Conservation (phyloP, 495 filamentous ascomycete species). For the Penicillium paxilli region DNA sequence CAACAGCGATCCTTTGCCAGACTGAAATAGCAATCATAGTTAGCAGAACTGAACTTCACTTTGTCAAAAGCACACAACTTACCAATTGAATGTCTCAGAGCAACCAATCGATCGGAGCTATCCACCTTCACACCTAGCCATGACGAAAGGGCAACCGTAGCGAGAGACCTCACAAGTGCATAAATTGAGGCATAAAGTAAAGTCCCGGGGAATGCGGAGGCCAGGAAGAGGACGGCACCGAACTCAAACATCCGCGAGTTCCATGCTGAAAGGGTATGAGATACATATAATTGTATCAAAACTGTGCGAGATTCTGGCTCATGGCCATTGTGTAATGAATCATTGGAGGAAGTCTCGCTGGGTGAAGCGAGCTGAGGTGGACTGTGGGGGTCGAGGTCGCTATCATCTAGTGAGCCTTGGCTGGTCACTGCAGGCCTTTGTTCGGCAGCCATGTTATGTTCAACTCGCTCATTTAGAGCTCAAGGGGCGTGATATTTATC, state of each 20-base stretch:
- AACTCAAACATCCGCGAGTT: slow-evolving; percentile 71
- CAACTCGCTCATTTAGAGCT: neutral
- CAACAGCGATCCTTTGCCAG: slow-evolving; percentile 40
- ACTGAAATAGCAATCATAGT: slow-evolving; percentile 18
- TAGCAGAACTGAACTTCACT: neutral
- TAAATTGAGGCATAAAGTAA: slow-evolving; percentile 47
- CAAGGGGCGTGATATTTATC: no score
- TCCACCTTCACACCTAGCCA: slow-evolving; percentile 49
- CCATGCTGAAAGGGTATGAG: slow-evolving; percentile 69
- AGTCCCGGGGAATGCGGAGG: slow-evolving; percentile 55
- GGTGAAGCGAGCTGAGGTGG: neutral
- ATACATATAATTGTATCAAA: slow-evolving; percentile 47
- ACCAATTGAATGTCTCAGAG: slow-evolving; percentile 50
- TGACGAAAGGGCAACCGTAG: slow-evolving; percentile 32
- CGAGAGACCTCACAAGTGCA: slow-evolving; percentile 32
- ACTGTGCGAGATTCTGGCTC: slow-evolving; percentile 13
- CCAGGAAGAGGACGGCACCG: slow-evolving; percentile 62
- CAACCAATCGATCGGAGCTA: slow-evolving; percentile 45
- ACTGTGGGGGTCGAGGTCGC: neutral
- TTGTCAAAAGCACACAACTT: slow-evolving; percentile 22
- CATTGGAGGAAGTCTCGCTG: neutral
- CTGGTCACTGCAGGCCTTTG: neutral
- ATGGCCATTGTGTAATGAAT: neutral
- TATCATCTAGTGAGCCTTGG: neutral
- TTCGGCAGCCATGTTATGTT: neutral